Percentiles rank a stretch among this genome's conserved stretches.
Conservation (phyloP, 202 grass and related monocot species). For the Digitaria exilis region DNA sequence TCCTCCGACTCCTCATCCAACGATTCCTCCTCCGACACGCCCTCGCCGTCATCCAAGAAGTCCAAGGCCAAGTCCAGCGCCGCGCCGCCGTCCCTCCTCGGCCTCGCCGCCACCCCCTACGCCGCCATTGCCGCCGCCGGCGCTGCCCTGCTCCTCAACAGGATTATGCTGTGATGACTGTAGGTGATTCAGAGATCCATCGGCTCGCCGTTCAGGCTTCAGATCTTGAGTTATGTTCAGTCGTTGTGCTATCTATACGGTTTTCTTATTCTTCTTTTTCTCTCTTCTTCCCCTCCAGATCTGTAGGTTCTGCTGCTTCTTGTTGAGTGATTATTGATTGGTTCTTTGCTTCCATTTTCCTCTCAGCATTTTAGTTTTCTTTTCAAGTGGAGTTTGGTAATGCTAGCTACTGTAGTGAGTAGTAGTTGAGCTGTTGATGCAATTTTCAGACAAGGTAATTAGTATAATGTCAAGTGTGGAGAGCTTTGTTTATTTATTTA, state of each 20-base stretch:
- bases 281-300: not conserved
- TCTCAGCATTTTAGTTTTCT: not conserved
- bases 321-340: conserved; percentile 14
- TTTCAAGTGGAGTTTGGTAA: conserved; percentile 10
- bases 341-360: not conserved
- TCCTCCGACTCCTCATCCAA: not conserved
- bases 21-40: not conserved
- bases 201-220: not conserved
- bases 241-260: not conserved
- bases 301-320: not conserved
- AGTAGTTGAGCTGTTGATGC: conserved; percentile 1
- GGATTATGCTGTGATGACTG: not conserved
- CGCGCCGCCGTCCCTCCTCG: conserved; percentile 11
- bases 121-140: not conserved
- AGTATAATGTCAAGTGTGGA: conserved; percentile 23
- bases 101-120: not conserved
- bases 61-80: conserved; percentile 35
- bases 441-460: not conserved
- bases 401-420: not conserved
- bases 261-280: not conserved
- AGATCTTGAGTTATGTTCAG: conserved; percentile 24
- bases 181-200: too few species aligned
- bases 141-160: conserved; percentile 28
- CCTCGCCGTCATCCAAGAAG: conserved; percentile 25
- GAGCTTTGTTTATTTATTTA: not conserved